Conservation (phyloP, 2,329 filamentous ascomycete genomes). For the Ophiostoma sp. region DNA sequence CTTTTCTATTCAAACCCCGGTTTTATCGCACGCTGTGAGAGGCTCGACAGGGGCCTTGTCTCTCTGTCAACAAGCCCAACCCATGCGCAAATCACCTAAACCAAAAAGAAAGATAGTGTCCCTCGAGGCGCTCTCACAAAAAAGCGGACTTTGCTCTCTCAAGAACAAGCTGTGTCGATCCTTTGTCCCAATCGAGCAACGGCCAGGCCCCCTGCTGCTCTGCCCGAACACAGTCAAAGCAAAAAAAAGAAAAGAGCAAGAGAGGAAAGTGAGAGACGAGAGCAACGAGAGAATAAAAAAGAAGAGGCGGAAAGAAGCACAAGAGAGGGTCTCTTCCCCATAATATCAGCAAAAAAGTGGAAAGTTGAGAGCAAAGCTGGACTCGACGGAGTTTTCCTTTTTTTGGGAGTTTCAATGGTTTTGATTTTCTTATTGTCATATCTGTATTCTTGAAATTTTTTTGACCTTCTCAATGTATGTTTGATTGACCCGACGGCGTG, state of each 20-base stretch:
- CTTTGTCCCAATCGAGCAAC: neutral
- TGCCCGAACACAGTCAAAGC: neutral
- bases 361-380: neutral
- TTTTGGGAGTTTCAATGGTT: neutral
- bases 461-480: neutral
- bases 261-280: neutral
- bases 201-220: neutral
- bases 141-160: neutral
- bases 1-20: neutral
- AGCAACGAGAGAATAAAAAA: neutral
- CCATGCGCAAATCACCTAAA: conserved; percentile 12
- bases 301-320: neutral
- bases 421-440: neutral
- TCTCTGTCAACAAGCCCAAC: conserved; percentile 7
- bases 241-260: neutral
- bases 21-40: neutral
- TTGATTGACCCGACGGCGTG: neutral
- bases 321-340: neutral
- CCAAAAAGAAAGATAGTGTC: neutral
- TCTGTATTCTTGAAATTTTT: neutral
- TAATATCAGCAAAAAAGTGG: neutral
- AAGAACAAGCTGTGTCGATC: conserved; percentile 5
- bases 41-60: neutral
- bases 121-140: neutral
- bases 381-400: neutral